Evolutionary conservation across 1,139 yeast genomes (phyloP).

Genomic region (Nakaseomyces uthaithaninus): DNA sequence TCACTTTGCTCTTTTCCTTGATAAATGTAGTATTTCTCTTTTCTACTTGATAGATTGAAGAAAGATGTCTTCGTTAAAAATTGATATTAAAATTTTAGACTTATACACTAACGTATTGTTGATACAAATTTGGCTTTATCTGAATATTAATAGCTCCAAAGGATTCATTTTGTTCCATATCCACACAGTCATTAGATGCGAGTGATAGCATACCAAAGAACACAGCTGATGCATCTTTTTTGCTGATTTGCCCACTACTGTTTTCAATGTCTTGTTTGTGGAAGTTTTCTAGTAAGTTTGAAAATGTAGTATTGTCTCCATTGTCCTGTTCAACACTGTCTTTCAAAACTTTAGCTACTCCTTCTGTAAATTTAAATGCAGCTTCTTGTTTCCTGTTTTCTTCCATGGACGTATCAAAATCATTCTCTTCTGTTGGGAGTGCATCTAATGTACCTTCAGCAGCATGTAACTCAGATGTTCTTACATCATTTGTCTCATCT

Average conservation of each 20-base stretch:
- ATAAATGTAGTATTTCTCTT: too few relatives aligned
- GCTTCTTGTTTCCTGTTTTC: slow-evolving; percentile 5
- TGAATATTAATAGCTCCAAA: slow-evolving; percentile 54
- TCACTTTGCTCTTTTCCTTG: too few relatives aligned
- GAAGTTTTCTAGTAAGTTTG: slow-evolving; percentile 34
- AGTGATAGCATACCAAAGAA: slow-evolving; percentile 79
- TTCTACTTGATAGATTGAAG: too few relatives aligned
- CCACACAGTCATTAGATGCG: slow-evolving; percentile 69
- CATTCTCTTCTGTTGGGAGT: slow-evolving; percentile 2
- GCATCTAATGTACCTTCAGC: slow-evolving; percentile 5
- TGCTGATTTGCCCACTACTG: slow-evolving; percentile 32
- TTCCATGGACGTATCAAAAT: slow-evolving; percentile 1
- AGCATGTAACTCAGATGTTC: background rate
- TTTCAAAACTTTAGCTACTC: slow-evolving; percentile 6
- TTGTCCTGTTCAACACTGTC: slow-evolving; percentile 28
- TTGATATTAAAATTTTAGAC: too few relatives aligned
- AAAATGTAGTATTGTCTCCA: slow-evolving; percentile 31
- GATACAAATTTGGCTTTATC: slow-evolving; percentile 44
- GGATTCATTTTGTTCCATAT: slow-evolving; percentile 50
- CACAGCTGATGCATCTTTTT: slow-evolving; percentile 59
- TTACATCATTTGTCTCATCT: background rate
- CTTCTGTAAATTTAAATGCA: slow-evolving; percentile 2
- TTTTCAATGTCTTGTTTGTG: slow-evolving; percentile 29
- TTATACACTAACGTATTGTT: slow-evolving; percentile 33
- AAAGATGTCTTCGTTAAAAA: background rate